Percentiles rank a stretch among this genome's conserved stretches.
Evolutionary conservation across 2,329 filamentous ascomycete genomes (phyloP).

Genomic region (Byssochlamys sp.): DNA sequence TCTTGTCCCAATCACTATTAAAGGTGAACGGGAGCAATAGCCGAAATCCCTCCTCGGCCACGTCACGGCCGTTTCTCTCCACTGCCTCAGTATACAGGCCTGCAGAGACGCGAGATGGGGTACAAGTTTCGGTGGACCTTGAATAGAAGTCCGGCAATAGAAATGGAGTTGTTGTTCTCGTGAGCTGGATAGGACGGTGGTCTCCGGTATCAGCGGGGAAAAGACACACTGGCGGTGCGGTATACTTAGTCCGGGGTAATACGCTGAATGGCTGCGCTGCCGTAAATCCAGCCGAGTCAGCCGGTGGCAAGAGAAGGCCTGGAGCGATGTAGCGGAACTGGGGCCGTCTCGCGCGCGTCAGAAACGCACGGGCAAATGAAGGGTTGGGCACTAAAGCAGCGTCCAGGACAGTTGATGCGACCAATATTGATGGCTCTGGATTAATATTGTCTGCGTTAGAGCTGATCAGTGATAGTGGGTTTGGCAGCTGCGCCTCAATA

Average conservation of each 20-base stretch:
- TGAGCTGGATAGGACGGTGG: slow-evolving; percentile 11
- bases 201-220: slow-evolving; percentile 15
- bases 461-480: slow-evolving; percentile 4
- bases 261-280: slow-evolving; percentile 12
- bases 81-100: slow-evolving; percentile 19
- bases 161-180: slow-evolving; percentile 9
- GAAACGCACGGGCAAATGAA: slow-evolving; percentile 11
- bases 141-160: slow-evolving; percentile 9
- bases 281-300: slow-evolving; percentile 10
- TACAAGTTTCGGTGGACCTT: slow-evolving; percentile 5
- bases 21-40: slow-evolving; percentile 11
- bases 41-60: slow-evolving; percentile 21
- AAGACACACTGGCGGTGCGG: slow-evolving; percentile 17
- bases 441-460: slow-evolving; percentile 1
- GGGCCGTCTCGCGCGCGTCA: slow-evolving; percentile 13
- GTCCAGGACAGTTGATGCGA: slow-evolving; percentile 5
- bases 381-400: slow-evolving; percentile 7
- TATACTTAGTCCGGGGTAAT: slow-evolving; percentile 1
- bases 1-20: slow-evolving; percentile 4
- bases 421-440: slow-evolving; percentile 4
- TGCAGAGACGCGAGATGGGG: slow-evolving; percentile 10
- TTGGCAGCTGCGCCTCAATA: slow-evolving; percentile 13
- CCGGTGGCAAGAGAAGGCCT: slow-evolving; percentile 9
- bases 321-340: slow-evolving; percentile 9
- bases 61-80: slow-evolving; percentile 10